Percentiles rank a stretch among this genome's conserved stretches.
These are phyloP conservation scores for Vitis cinerea DNA, from an alignment of 164 flowering plant genomes.

Conservation along the genomic window DNA sequence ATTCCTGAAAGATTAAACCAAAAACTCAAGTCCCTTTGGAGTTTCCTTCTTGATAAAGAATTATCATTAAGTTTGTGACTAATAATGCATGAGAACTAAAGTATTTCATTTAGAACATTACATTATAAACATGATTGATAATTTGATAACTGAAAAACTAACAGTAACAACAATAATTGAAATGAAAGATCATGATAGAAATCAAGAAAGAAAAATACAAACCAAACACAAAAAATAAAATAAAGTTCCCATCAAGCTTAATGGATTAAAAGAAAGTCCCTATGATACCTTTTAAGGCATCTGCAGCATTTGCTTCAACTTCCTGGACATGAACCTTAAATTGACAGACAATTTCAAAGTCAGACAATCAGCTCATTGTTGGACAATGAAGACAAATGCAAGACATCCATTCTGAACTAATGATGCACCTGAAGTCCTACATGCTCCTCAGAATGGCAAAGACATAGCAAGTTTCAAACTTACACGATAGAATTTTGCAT, in stretches of 20 bases:
- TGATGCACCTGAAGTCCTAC: neutral
- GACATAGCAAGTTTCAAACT: constrained; percentile 23
- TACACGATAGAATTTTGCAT: constrained; percentile 82
- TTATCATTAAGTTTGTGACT: too few species aligned
- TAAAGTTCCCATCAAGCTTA: neutral
- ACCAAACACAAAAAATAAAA: neutral
- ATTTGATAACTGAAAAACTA: neutral
- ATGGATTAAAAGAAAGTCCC: neutral
- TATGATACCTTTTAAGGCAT: constrained; percentile 54
- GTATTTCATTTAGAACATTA: neutral
- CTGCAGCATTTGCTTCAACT: constrained; percentile 41
- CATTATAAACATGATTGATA: neutral
- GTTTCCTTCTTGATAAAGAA: too few species aligned
- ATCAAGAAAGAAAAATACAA: too few species aligned
- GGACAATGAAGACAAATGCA: too few species aligned
- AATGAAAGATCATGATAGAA: neutral
- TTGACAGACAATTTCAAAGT: constrained; percentile 4
- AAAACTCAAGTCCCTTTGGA: too few species aligned
- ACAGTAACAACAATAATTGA: neutral
- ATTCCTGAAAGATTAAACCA: too few species aligned
- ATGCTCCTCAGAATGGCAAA: neutral
- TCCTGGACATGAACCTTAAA: constrained; percentile 86
- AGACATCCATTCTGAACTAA: constrained; percentile 1
- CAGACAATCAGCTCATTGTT: neutral
- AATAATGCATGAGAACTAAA: too few species aligned